These are phyloP conservation scores for Diaporthe longicolla DNA, from an alignment of 2,329 filamentous ascomycete genomes.

Conservation along the genomic window DNA sequence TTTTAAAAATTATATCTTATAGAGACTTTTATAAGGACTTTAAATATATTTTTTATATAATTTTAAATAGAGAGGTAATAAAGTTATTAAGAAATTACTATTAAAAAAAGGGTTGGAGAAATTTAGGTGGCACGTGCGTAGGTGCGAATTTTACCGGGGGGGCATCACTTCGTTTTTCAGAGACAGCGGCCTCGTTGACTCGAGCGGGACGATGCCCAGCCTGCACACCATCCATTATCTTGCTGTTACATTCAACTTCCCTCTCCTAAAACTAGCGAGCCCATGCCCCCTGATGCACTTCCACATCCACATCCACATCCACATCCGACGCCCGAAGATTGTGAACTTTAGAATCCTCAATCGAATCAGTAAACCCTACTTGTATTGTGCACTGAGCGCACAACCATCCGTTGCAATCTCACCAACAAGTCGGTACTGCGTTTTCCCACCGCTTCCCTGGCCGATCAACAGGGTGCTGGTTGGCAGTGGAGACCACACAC, in stretches of 20 bases:
- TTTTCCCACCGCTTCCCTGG: neutral
- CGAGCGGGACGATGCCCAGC: slow-evolving; percentile 7
- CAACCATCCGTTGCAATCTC: neutral
- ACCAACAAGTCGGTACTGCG: neutral
- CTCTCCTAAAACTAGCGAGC: neutral
- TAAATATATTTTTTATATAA: too few relatives aligned
- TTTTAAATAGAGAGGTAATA: too few relatives aligned
- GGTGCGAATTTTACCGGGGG: too few relatives aligned
- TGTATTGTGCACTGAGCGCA: too few relatives aligned
- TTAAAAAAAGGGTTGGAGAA: too few relatives aligned
- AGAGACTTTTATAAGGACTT: too few relatives aligned
- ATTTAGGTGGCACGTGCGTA: too few relatives aligned
- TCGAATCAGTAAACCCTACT: too few relatives aligned
- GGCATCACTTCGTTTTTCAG: too few relatives aligned
- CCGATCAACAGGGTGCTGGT: neutral
- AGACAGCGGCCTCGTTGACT: slow-evolving; percentile 4
- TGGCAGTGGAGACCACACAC: slow-evolving; percentile 1
- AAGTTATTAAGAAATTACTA: too few relatives aligned
- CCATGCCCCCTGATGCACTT: neutral
- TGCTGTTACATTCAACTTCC: neutral
- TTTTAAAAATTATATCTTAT: too few relatives aligned
- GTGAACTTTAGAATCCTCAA: neutral
- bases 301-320: neutral
- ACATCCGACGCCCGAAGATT: neutral
- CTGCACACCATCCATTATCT: neutral